A percentile compares a stretch with the other conserved stretches of the same genome.
phyloP scores from a whole-genome alignment of 2,329 filamentous ascomycete species.

The Calonectria leucothoes region DNA sequence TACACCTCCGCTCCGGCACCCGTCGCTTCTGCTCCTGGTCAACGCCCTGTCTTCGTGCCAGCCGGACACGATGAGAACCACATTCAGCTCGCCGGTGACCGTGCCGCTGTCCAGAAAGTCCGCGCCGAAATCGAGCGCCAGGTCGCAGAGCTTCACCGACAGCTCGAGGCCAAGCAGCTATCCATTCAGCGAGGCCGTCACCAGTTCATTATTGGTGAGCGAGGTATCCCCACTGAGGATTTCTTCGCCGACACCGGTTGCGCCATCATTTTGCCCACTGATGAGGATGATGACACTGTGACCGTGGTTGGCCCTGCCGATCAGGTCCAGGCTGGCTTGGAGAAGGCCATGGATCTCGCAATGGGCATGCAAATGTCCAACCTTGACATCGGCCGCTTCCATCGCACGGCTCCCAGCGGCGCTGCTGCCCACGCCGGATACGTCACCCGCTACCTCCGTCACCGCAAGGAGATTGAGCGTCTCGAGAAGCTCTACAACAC shows the following conservation, averaged over 20 bases:
- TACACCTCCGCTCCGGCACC: conserved; percentile 79
- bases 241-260: conserved; percentile 94
- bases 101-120: conserved; percentile 81
- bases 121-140: conserved; percentile 84
- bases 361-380: conserved; percentile 87
- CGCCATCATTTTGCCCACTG: conserved; percentile 82
- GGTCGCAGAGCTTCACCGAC: conserved; percentile 79
- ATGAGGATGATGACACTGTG: conserved; percentile 84
- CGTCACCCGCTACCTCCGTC: conserved; percentile 87
- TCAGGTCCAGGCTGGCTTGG: conserved; percentile 78
- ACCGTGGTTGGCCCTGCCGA: conserved; percentile 85
- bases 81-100: conserved; percentile 89
- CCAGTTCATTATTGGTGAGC: conserved; percentile 92
- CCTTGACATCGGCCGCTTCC: conserved; percentile 84
- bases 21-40: conserved; percentile 68
- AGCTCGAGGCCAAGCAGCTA: conserved; percentile 82
- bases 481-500: conserved; percentile 84
- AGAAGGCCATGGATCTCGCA: conserved; percentile 89
- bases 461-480: conserved; percentile 83
- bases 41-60: conserved; percentile 77
- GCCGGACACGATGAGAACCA: conserved; percentile 76
- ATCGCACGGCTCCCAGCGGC: conserved; percentile 78
- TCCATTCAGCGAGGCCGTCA: conserved; percentile 88
- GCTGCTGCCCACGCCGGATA: conserved; percentile 84
- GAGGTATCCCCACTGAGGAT: conserved; percentile 82